Base-by-base conservation (phyloP, 768 basidiomycete genomes). In the Boletus reticuloceps region DNA sequence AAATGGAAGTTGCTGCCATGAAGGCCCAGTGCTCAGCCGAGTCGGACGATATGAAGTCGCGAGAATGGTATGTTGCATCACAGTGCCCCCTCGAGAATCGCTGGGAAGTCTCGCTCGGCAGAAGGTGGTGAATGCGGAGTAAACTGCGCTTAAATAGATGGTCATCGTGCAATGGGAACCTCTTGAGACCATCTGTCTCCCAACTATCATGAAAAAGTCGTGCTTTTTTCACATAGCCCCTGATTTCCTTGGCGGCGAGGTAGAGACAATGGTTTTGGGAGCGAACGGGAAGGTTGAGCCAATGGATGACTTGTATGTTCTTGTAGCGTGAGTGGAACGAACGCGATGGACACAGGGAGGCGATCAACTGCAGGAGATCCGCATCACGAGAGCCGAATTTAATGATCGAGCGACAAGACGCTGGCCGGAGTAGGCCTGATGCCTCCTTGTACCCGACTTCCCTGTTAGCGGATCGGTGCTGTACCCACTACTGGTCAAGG, bases 381-480 rank as follows among this genome's bases (percentile, higher is more conserved):
- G 62, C 46, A 14, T 78, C 73, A 4, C 61, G 58, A 7, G 40
- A 1, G 17, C 55, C 54, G 16, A 79, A 64, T 43, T 53, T 63
- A 64, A 75, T 72, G 51, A 82, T 79, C 0, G 81, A 79, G 27
- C 58, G 64, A 37, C 67, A 74, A 9, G 64, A 56, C 13, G 77
- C 72, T 0, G 76, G 77, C 9, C 54, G 57, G 25, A 82, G 63
- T 41, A 74, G 60, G 41, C 66, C 58, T 17, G 80, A 59, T 1
- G 79, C 79, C 45, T 80, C 71, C 40, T 77, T 1, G 74, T 73
- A 6, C 81, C 80, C 0, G 75, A 77, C 10, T 73, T 73, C 17
- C 59, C 58, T 0, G 75, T 77, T 36, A 82, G 66, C 1, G 78
- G 77, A 58, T 82, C 80, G 3, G 69, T 65, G 19, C 75, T 63